These are phyloP conservation scores for Venturia oleaginea DNA, from an alignment of 2,329 filamentous ascomycete species.

Conservation along the genomic window DNA sequence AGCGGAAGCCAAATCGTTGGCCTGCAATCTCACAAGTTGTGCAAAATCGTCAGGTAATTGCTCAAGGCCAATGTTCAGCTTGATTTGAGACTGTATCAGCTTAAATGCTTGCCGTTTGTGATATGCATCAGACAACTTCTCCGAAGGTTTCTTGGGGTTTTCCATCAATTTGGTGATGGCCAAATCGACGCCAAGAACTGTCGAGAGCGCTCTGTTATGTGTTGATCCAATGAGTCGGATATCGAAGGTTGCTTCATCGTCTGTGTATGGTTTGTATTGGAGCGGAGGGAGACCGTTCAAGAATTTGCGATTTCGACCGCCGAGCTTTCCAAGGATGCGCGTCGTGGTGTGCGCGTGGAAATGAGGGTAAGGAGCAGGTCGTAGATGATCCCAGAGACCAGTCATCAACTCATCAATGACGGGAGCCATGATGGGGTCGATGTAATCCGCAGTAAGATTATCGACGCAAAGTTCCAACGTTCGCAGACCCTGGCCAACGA, in stretches of 20 bases:
- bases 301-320: conserved; percentile 90
- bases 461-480: conserved; percentile 96
- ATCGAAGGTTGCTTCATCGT: conserved; percentile 82
- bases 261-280: conserved; percentile 72
- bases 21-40: conserved; percentile 75
- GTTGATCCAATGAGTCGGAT: conserved; percentile 82
- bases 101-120: conserved; percentile 93
- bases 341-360: conserved; percentile 98
- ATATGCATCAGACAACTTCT: conserved; percentile 63
- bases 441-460: conserved; percentile 92
- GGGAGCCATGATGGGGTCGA: conserved; percentile 97
- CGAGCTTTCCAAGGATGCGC: conserved; percentile 91
- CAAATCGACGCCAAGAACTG: conserved; percentile 76
- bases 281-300: conserved; percentile 83
- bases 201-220: conserved; percentile 78
- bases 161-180: conserved; percentile 86
- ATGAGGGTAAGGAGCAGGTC: conserved; percentile 89
- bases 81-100: conserved; percentile 79
- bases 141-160: conserved; percentile 48
- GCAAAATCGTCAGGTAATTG: conserved; percentile 83
- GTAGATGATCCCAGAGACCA: conserved; percentile 89
- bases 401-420: conserved; percentile 99
- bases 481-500: conserved; percentile 87
- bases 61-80: conserved; percentile 81
- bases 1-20: conserved; percentile 68